Base-by-base conservation (phyloP, 2,329 filamentous ascomycete species). In the Fusarium oligoseptatum region DNA sequence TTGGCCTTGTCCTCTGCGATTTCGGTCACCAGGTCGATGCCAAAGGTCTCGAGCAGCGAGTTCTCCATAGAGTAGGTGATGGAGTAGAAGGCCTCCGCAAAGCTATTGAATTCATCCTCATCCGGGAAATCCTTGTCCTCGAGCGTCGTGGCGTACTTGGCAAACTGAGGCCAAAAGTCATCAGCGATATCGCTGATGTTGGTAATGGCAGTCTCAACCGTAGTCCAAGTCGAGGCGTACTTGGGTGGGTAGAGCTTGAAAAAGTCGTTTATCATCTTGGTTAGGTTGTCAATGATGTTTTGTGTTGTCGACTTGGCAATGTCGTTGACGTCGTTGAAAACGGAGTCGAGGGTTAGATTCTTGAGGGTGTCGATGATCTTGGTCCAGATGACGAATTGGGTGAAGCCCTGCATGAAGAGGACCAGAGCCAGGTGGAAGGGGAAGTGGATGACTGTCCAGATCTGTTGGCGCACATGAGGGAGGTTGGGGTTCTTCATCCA, bases 401-500 rank as follows among this genome's bases (percentile, higher is more conserved):
- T 90, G 43, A 87, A 84, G 15, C 89, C 91, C 76, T 92, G 90
- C 52, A 92, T 87, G n/a, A 92, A 87, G 8, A 93, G 86, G 15
- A 92, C 87, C 36, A 93, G 86, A 7, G 88, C 83, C 3, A 92
- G 85, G 73, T 93, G 90, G 75, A 92, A 89, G 0, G 91, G 91
- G 68, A 92, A 89, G 81, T 92, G 91, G 1, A 90, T 79, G 3
- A 85, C 66, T 0, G 87, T 85, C 89, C 89, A 91, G 62, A 90
- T 81, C 60, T 91, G 88, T 73, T 93, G 91, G 6, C 89, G 87
- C 55, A 90, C 83, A 80, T 85, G 68, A 81, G 89, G 80, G 84
- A 87, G 88, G 36, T 91, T 86, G 68, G 90, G 87, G 60, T 90
- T 90, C 77, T 92, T 91, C 80, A 92, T 90, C 88, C 90, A 92